Evolutionary conservation across 768 basidiomycete genomes (phyloP), one percentile per base, ranked within the genome.

Genomic region (Podaxis sp.): DNA sequence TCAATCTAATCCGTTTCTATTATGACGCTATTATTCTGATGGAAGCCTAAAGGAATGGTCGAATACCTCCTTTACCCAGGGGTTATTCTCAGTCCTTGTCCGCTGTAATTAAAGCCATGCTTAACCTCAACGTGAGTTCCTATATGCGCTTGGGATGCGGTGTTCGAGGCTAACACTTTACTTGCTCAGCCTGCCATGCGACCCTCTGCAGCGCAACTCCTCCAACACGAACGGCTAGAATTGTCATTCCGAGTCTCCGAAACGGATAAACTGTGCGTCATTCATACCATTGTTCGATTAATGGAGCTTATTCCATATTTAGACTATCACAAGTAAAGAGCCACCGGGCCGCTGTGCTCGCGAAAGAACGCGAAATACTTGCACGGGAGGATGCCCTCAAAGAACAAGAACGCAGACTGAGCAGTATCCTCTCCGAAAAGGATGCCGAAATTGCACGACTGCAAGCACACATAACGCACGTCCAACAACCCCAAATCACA

Each of bases 21-120:
- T 3, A 8, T 54, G 33, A n/a, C 33, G 49, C 7, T 38, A 22
- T n/a, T 24, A 36, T 11, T 39, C 24, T 57, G 17, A 44, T 52
- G 11, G 36, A 33, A 46, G 2, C 2, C 46, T 38, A 9, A 65
- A 91, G 90, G 68, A 93, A 90, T 65, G 94, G 92, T 13, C 87
- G 92, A n/a, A 92, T 96, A 73, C 95, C 95, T 7, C 93, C 93
- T 2, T 75, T 97, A 52, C 95, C 95, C 0, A 82, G 87, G 66
- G 87, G 89, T 6, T 96, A 96, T 72, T 92, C 90, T 17, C 86
- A 87, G 63, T 78, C 86, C 1, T 75, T 95, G 15, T 80, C 83
- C 4, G 79, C 79, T n/a, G 83, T 90, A 62, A 94, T 96, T 69
- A 93, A 90, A 71, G 83, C 90, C 0, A 95, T 96, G 94, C 74